A percentile compares a stretch with the other conserved stretches of the same genome.
Conservation (phyloP, 495 filamentous ascomycete species). For the Penicillium waksmanii region DNA sequence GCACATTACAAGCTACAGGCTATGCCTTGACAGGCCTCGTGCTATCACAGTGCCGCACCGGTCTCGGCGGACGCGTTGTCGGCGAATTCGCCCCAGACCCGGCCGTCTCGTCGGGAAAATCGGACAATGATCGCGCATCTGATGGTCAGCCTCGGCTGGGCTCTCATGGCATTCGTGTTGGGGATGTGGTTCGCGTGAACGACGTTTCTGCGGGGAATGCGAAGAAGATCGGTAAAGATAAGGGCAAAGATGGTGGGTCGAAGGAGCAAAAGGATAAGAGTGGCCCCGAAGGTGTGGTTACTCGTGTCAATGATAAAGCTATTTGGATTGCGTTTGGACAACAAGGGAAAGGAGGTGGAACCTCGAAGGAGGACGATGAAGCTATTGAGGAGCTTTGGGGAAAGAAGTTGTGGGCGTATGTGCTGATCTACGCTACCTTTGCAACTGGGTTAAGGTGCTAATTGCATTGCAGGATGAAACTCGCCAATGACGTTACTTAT, state of each 20-base stretch:
- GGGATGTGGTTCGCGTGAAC: slow-evolving; percentile 83
- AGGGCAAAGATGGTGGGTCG: slow-evolving; percentile 57
- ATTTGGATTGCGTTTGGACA: slow-evolving; percentile 73
- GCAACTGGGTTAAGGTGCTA: neutral
- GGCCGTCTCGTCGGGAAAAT: slow-evolving; percentile 53
- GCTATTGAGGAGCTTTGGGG: slow-evolving; percentile 62
- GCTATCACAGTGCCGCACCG: slow-evolving; percentile 81
- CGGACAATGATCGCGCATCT: slow-evolving; percentile 37
- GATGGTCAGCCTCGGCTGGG: slow-evolving; percentile 52
- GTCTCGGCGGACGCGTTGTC: slow-evolving; percentile 84
- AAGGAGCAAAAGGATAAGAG: slow-evolving; percentile 44
- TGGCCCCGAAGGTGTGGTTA: slow-evolving; percentile 82
- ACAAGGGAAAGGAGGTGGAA: slow-evolving; percentile 48
- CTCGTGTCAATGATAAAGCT: slow-evolving; percentile 60
- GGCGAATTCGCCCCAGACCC: slow-evolving; percentile 77
- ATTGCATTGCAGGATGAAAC: slow-evolving; percentile 65
- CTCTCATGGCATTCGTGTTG: slow-evolving; percentile 82
- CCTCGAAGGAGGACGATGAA: slow-evolving; percentile 56
- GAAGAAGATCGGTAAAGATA: slow-evolving; percentile 68
- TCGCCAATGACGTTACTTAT: slow-evolving; percentile 94
- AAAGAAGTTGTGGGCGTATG: slow-evolving; percentile 67
- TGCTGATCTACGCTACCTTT: slow-evolving; percentile 15
- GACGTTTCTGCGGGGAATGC: slow-evolving; percentile 72
- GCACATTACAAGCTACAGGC: slow-evolving; percentile 79
- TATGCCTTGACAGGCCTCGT: slow-evolving; percentile 82